A percentile compares a stretch with the other conserved stretches of the same genome.
Evolutionary conservation across 331 rosid genomes (phyloP).

Genomic region (Erythrophleum ivorense): DNA sequence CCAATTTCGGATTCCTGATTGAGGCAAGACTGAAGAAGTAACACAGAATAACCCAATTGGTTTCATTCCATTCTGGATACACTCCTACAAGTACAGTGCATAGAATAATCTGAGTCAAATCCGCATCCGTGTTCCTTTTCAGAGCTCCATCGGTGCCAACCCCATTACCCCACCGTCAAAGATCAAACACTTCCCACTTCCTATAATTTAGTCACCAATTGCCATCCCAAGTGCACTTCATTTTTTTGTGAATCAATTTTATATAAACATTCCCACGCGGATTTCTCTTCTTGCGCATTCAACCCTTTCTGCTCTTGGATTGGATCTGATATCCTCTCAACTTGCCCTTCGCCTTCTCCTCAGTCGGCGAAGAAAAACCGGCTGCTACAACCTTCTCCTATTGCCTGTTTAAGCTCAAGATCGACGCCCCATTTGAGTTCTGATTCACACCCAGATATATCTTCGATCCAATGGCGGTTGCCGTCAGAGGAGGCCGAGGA

Average conservation of each 20-base stretch:
- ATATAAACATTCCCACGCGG: background rate
- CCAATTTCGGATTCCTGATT: background rate
- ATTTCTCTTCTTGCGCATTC: background rate
- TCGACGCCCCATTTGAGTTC: constrained; percentile 1
- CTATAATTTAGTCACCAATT: background rate
- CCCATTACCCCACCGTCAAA: background rate
- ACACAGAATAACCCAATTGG: background rate
- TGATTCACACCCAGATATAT: background rate
- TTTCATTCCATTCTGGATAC: background rate
- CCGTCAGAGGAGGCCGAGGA: constrained; percentile 82
- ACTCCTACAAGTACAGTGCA: background rate
- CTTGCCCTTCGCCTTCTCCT: constrained; percentile 9
- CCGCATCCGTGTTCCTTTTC: background rate
- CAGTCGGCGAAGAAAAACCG: constrained; percentile 12
- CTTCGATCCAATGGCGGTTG: constrained; percentile 76
- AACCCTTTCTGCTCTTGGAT: background rate
- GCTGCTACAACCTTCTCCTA: background rate
- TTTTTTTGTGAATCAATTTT: background rate
- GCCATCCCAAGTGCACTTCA: constrained; percentile 32
- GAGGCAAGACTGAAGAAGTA: background rate
- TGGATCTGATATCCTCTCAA: background rate
- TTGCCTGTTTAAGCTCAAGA: background rate
- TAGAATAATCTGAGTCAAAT: background rate
- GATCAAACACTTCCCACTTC: background rate
- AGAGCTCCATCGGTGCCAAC: background rate